Evolutionary conservation across 2,329 filamentous ascomycete genomes (phyloP), one percentile per base, ranked within the genome.

Genomic region (Trichoderma sp.): DNA sequence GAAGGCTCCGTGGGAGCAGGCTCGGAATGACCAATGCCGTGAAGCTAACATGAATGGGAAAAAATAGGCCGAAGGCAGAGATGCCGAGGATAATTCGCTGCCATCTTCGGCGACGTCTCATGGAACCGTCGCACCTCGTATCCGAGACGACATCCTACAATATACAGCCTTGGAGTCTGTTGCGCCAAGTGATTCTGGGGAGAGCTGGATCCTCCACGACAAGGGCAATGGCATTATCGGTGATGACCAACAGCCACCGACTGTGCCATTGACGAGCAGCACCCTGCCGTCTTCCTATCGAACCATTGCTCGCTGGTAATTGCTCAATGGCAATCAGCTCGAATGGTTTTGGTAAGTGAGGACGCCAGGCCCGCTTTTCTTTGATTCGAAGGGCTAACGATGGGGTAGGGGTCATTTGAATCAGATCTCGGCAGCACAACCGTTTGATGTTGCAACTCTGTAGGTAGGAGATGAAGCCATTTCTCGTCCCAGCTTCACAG

Each of bases 101-200:
- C 73, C 76, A 10, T 67, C 73, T 17, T 76, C 74, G 72, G 71
- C 71, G 39, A 70, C 73, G 45, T 78, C 80, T 15, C 76, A 74
- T 70, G 82, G 85, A 64, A 78, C 84, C 60, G 79, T 79, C 63
- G 80, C 84, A 22, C 83, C 84, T 58, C 77, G 79, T 57, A 77
- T 82, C 35, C 78, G 81, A 68, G 79, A 81, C 42, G 84, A 83
- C 12, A 74, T 80, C 25, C 71, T 86, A 52, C 79, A 82, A 65
- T 86, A 86, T 72, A 80, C 79, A 9, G 68, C 83, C 60, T 82
- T 84, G 80, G 82, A 84, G 69, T 75, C 83, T 52, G 76, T 81
- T 45, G 78, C 78, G 48, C 75, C 77, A 17, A 76, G 74, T 66
- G 77, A 79, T 53, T 71, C 77, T 1, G 77, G 78, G 37, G 77